Percentiles rank a stretch among this genome's conserved stretches.
Conservation (phyloP, 139 green algal species). For the Microglena sp. region DNA sequence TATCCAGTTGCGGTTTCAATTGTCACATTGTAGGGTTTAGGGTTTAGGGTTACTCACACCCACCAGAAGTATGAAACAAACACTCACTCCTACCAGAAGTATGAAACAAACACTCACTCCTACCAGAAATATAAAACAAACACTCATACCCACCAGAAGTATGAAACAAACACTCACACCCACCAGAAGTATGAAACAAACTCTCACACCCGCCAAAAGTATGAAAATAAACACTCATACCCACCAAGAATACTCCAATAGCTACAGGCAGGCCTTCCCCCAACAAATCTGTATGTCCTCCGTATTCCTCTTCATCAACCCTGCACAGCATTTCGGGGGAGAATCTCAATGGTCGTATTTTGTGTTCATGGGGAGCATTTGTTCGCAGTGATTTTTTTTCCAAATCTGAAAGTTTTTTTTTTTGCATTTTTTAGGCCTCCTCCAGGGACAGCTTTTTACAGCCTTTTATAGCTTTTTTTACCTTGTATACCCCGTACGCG, state of each 20-base stretch:
- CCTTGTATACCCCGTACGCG: too few relatives aligned
- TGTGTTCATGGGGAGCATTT: too few relatives aligned
- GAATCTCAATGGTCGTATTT: too few relatives aligned
- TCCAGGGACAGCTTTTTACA: too few relatives aligned
- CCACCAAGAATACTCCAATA: slow-evolving; percentile 16
- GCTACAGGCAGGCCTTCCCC: slow-evolving; percentile 11
- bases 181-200: neutral
- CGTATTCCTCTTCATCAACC: slow-evolving; percentile 25
- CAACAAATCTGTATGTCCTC: slow-evolving; percentile 15
- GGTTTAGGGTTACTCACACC: neutral
- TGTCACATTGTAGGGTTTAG: neutral
- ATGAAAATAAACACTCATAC: neutral
- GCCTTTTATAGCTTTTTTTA: too few relatives aligned
- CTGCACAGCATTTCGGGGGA: too few relatives aligned
- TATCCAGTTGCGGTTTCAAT: neutral
- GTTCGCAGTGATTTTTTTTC: too few relatives aligned
- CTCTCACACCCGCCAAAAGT: neutral
- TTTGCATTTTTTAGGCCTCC: too few relatives aligned
- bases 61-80: too few relatives aligned
- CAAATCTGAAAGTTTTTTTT: too few relatives aligned
- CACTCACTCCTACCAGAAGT: neutral
- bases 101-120: neutral
- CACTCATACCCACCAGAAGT: neutral
- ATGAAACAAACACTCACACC: neutral
- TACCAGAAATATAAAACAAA: neutral